Evolutionary conservation across 352 stramenopile species (phyloP).

Genomic region (Phytophthora uliginosa): DNA sequence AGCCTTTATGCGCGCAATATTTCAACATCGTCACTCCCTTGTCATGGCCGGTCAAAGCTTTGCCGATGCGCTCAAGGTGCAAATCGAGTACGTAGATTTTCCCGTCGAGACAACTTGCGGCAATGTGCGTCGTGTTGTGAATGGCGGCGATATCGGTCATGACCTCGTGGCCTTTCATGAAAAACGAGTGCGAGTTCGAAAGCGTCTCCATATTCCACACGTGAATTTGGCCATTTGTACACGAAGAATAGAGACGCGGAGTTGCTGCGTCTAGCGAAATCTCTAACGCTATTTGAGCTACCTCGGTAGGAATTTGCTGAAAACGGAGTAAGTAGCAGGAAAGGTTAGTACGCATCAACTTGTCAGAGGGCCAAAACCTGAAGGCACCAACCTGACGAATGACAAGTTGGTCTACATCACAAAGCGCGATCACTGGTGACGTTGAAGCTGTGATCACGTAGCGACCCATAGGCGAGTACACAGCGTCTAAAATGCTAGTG

Average conservation of each 20-base stretch:
- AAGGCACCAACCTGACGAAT: conserved; percentile 52
- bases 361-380: not conserved
- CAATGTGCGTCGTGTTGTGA: conserved; percentile 43
- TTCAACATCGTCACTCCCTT: conserved; percentile 55
- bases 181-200: conserved; percentile 46
- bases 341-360: not conserved
- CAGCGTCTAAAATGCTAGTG: conserved; percentile 46
- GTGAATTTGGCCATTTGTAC: conserved; percentile 51
- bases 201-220: conserved; percentile 55
- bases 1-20: conserved; percentile 60
- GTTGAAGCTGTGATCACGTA: conserved; percentile 63
- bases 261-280: conserved; percentile 9
- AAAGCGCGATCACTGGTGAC: conserved; percentile 63
- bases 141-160: conserved; percentile 58
- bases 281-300: conserved; percentile 48
- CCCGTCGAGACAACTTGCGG: conserved; percentile 52
- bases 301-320: conserved; percentile 63
- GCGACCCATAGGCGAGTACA: conserved; percentile 50
- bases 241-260: conserved; percentile 48
- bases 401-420: conserved; percentile 57
- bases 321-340: not conserved
- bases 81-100: conserved; percentile 76
- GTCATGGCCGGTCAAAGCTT: conserved; percentile 50
- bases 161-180: conserved; percentile 35
- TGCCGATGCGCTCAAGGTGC: conserved; percentile 26